These are phyloP conservation scores for Pseudohalonectria lignicola DNA, from an alignment of 2,329 filamentous ascomycete genomes.

Conservation along the genomic window DNA sequence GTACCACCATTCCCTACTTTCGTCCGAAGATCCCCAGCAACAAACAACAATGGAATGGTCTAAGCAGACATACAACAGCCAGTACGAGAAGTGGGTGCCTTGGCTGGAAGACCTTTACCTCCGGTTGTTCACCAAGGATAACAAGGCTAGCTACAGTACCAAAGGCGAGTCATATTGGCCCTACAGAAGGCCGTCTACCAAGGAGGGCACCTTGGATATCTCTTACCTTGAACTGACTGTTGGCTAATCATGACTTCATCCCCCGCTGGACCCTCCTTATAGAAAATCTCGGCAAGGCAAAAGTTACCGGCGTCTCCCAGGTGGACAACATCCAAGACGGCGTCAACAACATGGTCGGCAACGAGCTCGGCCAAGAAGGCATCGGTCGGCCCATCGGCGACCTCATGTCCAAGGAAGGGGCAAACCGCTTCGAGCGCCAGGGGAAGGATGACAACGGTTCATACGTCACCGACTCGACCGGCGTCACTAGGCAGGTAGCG, in stretches of 20 bases:
- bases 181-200: constrained; percentile 9
- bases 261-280: constrained; percentile 1
- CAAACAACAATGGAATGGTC: constrained; percentile 37
- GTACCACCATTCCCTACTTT: background rate
- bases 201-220: background rate
- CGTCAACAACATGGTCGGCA: constrained; percentile 48
- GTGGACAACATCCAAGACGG: constrained; percentile 60
- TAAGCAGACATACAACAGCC: constrained; percentile 54
- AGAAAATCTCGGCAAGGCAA: constrained; percentile 60
- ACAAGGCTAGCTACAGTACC: constrained; percentile 61
- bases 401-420: constrained; percentile 48
- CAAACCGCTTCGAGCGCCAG: constrained; percentile 53
- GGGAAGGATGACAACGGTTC: constrained; percentile 51
- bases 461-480: constrained; percentile 19
- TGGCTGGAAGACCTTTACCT: constrained; percentile 68
- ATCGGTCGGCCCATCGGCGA: constrained; percentile 55
- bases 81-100: constrained; percentile 67
- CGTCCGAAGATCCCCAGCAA: background rate
- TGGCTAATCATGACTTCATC: background rate
- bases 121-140: constrained; percentile 63
- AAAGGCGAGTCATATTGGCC: no score
- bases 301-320: constrained; percentile 56
- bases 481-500: constrained; percentile 9
- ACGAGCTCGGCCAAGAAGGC: constrained; percentile 58
- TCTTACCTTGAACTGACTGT: background rate